Base-by-base conservation (phyloP, 2,329 filamentous ascomycete genomes). In the Cladosporium cucumerinum region DNA sequence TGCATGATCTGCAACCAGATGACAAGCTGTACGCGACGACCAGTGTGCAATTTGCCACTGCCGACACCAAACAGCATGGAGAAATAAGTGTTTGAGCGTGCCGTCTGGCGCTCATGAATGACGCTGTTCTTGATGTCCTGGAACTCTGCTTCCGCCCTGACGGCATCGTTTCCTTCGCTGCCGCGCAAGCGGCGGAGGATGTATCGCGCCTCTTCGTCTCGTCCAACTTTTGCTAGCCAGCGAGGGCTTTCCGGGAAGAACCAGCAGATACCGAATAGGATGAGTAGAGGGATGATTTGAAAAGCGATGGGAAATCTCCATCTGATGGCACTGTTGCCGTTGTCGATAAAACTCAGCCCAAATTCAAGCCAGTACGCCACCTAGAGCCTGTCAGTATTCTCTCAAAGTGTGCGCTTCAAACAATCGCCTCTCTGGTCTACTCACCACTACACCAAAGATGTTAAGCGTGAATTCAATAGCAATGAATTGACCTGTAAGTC, bases 391-490 rank as follows among this genome's bases (percentile, higher is more conserved):
- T 52, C 16, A 52, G 32, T 26, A 25, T 43, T 12, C 14, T 32
- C 25, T 30, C 12, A 8, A 30, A 8, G 28, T 8, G 28, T 30
- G 28, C 28, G 28, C 7, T 30, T 8, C 5, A 10, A 30, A 30
- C 5, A 8, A 30, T 30, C 4, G 10, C 32, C 10, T 36, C 18
- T 55, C 7, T 28, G 5, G 3, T 18, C 14, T 26, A 30, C 49
- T 28, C 21, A 52, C 49, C 10, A 80, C 23, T 0, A 90, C 87
- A 70, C 88, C 88, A 57, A 90, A 86, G 66, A 91, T 90, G 72
- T 91, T 92, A 10, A 91, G 76, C 0, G 88, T 91, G 67, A 92
- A 91, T 70, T 91, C 89, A 62, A 89, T 87, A 7, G 87, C 86
- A 51, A 72, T 68, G 51, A 74, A 74, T 26, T 68, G 83, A 6